Evolutionary conservation across 169 alveolate species (phyloP).

Genomic region (Plasmodium vivax): DNA sequence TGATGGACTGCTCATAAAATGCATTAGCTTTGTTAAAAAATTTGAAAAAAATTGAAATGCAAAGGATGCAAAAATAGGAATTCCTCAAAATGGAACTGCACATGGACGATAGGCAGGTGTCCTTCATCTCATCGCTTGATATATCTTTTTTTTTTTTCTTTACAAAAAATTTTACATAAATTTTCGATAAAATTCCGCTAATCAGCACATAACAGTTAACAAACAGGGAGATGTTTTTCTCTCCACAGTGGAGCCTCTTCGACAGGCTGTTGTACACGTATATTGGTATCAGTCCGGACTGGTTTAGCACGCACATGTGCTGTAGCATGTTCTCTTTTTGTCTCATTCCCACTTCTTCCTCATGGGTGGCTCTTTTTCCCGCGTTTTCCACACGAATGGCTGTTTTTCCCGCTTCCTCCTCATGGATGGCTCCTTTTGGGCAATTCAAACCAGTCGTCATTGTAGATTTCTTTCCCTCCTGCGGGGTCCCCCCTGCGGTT

Average conservation of each 20-base stretch:
- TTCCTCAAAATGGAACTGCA: neutral
- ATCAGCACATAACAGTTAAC: constrained; percentile 25
- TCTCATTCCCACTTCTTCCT: neutral
- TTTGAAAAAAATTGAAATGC: constrained; percentile 25
- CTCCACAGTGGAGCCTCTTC: neutral
- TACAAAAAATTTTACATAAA: constrained; percentile 13
- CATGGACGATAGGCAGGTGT: neutral
- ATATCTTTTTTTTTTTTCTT: neutral
- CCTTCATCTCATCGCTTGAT: neutral
- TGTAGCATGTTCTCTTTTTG: constrained; percentile 12
- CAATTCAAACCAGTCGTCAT: neutral
- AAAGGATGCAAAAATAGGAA: neutral
- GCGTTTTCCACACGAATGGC: no score
- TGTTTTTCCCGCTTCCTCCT: neutral
- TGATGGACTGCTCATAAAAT: constrained; percentile 5
- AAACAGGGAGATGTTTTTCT: constrained; percentile 7
- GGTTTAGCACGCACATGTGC: constrained; percentile 31
- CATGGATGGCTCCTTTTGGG: neutral
- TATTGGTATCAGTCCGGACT: constrained; percentile 54
- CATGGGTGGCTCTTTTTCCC: neutral
- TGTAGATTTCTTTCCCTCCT: no score
- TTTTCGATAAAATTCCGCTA: constrained; percentile 6
- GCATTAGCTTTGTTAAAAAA: neutral
- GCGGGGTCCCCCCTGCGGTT: neutral
- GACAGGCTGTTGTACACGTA: constrained; percentile 4